These are phyloP conservation scores for Microbotryomycetes sp. DNA, from an alignment of 1,284 basidiomycete species.

Conservation along the genomic window DNA sequence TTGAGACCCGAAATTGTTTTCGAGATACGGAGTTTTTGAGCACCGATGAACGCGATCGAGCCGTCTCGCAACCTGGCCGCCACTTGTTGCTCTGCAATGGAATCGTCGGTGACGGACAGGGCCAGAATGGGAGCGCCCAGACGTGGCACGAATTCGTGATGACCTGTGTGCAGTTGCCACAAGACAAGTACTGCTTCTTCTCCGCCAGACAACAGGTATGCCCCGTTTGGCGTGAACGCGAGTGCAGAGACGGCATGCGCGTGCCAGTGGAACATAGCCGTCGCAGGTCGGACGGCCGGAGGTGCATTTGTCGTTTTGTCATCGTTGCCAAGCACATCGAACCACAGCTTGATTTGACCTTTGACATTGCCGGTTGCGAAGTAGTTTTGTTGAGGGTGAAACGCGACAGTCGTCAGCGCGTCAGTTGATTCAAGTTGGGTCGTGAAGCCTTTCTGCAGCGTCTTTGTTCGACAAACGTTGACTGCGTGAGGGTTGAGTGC, in stretches of 20 bases:
- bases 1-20: slow-evolving; percentile 72
- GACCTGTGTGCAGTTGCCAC: slow-evolving; percentile 83
- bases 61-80: slow-evolving; percentile 77
- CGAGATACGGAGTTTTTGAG: slow-evolving; percentile 63
- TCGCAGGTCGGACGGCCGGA: slow-evolving; percentile 51
- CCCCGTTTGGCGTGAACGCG: slow-evolving; percentile 81
- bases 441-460: slow-evolving; percentile 24
- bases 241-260: slow-evolving; percentile 88
- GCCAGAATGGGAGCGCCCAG: slow-evolving; percentile 72
- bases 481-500: slow-evolving; percentile 21
- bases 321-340: slow-evolving; percentile 64
- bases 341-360: slow-evolving; percentile 85
- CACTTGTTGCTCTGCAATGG: slow-evolving; percentile 73
- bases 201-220: slow-evolving; percentile 88
- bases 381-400: slow-evolving; percentile 83
- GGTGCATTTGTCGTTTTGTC: background rate
- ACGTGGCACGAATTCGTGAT: slow-evolving; percentile 84
- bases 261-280: slow-evolving; percentile 91
- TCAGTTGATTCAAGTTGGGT: slow-evolving; percentile 51
- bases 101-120: slow-evolving; percentile 49
- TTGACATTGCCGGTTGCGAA: slow-evolving; percentile 88
- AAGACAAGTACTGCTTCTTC: slow-evolving; percentile 93
- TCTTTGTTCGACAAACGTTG: slow-evolving; percentile 18
- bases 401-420: slow-evolving; percentile 74
- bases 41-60: slow-evolving; percentile 68